A percentile compares a stretch with the other conserved stretches of the same genome.
These are phyloP conservation scores for Podaxis sp. DNA, from an alignment of 768 basidiomycete genomes.

Conservation along the genomic window DNA sequence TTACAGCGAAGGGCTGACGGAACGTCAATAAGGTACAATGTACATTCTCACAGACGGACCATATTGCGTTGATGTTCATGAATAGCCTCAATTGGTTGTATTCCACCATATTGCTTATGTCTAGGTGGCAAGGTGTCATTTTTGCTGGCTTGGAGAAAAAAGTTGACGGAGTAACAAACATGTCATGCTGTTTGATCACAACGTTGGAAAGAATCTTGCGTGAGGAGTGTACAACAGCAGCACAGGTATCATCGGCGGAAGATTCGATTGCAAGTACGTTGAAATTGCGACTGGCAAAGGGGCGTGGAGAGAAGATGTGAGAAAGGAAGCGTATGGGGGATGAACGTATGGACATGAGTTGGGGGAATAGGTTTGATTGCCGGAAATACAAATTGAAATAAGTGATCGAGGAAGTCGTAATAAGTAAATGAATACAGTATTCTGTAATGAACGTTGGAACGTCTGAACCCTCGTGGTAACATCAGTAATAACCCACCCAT, in stretches of 20 bases:
- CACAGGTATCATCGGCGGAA: slow-evolving; percentile 94
- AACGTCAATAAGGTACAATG: background rate
- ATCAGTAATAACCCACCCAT: too few species aligned
- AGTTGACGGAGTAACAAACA: slow-evolving; percentile 37
- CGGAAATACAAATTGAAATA: background rate
- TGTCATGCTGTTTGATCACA: slow-evolving; percentile 76
- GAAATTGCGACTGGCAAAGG: slow-evolving; percentile 33
- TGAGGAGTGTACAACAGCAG: slow-evolving; percentile 76
- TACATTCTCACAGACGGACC: slow-evolving; percentile 35
- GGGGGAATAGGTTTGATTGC: slow-evolving; percentile 4
- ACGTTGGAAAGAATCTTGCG: slow-evolving; percentile 79
- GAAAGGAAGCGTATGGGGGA: background rate
- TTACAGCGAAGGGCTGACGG: slow-evolving; percentile 70
- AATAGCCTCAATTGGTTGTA: slow-evolving; percentile 77
- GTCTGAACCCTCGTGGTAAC: background rate
- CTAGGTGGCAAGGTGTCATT: slow-evolving; percentile 29
- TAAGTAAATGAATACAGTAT: too few species aligned
- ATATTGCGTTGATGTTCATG: slow-evolving; percentile 78
- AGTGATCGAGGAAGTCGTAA: too few species aligned
- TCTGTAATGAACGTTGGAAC: background rate
- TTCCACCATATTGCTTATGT: slow-evolving; percentile 66
- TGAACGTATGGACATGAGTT: slow-evolving; percentile 9
- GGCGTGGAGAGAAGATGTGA: background rate
- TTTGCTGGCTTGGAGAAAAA: background rate
- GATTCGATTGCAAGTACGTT: slow-evolving; percentile 80